These are phyloP conservation scores for Ogataea methylovora DNA, from an alignment of 805 yeast genomes.

Conservation along the genomic window DNA sequence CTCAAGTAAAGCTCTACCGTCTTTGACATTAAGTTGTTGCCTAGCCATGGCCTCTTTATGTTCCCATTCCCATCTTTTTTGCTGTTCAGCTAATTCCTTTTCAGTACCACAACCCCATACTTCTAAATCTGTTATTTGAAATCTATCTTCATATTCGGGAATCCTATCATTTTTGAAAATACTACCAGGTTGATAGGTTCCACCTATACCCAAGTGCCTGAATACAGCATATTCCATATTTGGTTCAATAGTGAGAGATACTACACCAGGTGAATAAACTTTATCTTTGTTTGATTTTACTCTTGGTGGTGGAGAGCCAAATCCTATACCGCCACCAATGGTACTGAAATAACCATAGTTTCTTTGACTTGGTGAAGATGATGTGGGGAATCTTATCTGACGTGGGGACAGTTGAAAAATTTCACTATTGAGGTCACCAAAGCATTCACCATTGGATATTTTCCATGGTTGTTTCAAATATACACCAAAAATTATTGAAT, in stretches of 20 bases:
- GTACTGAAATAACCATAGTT: constrained; percentile 59
- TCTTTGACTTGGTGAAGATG: constrained; percentile 8
- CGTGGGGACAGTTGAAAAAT: constrained; percentile 64
- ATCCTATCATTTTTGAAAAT: constrained; percentile 13
- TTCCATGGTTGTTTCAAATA: constrained; percentile 71
- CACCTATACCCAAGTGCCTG: constrained; percentile 57
- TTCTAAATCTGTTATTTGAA: constrained; percentile 68
- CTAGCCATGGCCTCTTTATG: constrained; percentile 76
- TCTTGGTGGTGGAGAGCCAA: constrained; percentile 65
- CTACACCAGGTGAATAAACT: constrained; percentile 58
- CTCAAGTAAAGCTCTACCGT: constrained; percentile 79
- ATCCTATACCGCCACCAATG: constrained; percentile 74
- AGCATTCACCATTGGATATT: constrained; percentile 57
- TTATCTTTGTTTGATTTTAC: constrained; percentile 34
- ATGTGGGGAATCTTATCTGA: constrained; percentile 43
- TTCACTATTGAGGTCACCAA: constrained; percentile 55
- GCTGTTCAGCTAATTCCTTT: constrained; percentile 70
- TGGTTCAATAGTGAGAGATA: constrained; percentile 72
- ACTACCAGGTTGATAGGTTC: constrained; percentile 35
- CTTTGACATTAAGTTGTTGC: constrained; percentile 66
- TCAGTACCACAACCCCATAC: constrained; percentile 90
- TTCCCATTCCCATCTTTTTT: constrained; percentile 85
- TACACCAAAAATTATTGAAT: constrained; percentile 53
- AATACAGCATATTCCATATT: constrained; percentile 76
- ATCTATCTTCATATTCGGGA: constrained; percentile 57